phyloP scores from a whole-genome alignment of 1,284 basidiomycete species.

The Cutaneotrichosporon sp. region DNA sequence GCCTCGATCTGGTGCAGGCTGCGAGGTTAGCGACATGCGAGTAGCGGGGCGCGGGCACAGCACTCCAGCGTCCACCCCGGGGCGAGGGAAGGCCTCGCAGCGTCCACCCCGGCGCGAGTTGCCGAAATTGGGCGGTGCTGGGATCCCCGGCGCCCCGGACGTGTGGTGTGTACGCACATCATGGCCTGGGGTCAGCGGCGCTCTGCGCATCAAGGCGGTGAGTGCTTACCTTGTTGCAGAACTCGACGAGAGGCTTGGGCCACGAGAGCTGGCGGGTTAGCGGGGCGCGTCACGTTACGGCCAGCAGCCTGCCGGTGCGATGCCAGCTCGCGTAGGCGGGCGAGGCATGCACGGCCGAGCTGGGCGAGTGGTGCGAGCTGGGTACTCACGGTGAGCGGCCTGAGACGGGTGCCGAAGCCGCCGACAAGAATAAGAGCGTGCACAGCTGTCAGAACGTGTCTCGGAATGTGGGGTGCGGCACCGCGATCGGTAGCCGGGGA shows the following conservation, averaged over 20 bases:
- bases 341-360: not conserved
- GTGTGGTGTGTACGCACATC: constrained; percentile 43
- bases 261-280: constrained; percentile 42
- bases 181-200: constrained; percentile 41
- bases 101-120: not conserved
- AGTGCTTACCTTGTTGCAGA: constrained; percentile 56
- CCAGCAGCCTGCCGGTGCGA: constrained; percentile 3
- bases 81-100: not conserved
- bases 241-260: constrained; percentile 60
- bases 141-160: not conserved
- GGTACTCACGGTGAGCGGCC: constrained; percentile 58
- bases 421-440: constrained; percentile 57
- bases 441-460: constrained; percentile 18
- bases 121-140: not conserved
- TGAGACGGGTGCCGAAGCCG: constrained; percentile 59
- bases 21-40: not conserved
- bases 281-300: not conserved
- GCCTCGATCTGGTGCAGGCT: constrained; percentile 60
- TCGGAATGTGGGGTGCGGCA: not conserved
- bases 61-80: not conserved
- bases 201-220: constrained; percentile 26
- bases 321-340: not conserved
- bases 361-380: not conserved
- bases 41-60: not conserved
- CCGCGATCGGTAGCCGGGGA: not conserved